Evolutionary conservation across 495 filamentous ascomycete species (phyloP).

Genomic region (Parathielavia hyrcaniae): DNA sequence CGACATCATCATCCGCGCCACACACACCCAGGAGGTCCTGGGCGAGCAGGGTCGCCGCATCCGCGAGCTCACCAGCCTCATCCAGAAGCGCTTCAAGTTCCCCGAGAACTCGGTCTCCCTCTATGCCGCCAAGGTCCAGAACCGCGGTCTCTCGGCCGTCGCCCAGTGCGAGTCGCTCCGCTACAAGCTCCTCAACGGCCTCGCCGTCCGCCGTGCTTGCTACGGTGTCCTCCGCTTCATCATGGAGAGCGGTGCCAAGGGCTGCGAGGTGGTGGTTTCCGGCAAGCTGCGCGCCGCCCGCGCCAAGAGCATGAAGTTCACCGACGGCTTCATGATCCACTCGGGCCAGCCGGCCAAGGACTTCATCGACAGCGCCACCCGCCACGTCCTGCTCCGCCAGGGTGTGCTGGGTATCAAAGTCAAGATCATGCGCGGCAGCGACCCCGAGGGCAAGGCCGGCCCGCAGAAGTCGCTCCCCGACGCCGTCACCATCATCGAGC

Average conservation of each 20-base stretch:
- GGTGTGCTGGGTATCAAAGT: conserved; percentile 99
- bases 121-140: conserved; percentile 99
- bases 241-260: conserved; percentile 99
- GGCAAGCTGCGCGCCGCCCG: conserved; percentile 97
- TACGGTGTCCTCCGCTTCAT: conserved; percentile 99
- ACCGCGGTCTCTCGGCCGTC: conserved; percentile 97
- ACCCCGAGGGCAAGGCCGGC: conserved; percentile 98
- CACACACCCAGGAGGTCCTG: conserved; percentile 99
- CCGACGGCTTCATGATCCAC: conserved; percentile 99
- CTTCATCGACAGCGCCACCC: conserved; percentile 97
- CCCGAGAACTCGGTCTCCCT: conserved; percentile 99
- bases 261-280: conserved; percentile 98
- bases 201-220: conserved; percentile 94
- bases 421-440: conserved; percentile 99
- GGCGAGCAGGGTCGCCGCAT: conserved; percentile 99
- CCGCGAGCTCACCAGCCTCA: conserved; percentile 98
- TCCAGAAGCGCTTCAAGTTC: conserved; percentile 99
- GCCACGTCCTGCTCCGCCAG: conserved; percentile 98
- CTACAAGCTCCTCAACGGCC: conserved; percentile 99
- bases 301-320: conserved; percentile 99
- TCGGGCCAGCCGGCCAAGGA: conserved; percentile 98
- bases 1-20: conserved; percentile 99
- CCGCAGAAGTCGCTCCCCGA: conserved; percentile 95
- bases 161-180: conserved; percentile 99
- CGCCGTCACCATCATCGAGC: conserved; percentile 98